A percentile compares a stretch with the other conserved stretches of the same genome.
phyloP scores from a whole-genome alignment of 225 moss, liverwort and hornwort genomes.

The Lunularia cruciata region DNA sequence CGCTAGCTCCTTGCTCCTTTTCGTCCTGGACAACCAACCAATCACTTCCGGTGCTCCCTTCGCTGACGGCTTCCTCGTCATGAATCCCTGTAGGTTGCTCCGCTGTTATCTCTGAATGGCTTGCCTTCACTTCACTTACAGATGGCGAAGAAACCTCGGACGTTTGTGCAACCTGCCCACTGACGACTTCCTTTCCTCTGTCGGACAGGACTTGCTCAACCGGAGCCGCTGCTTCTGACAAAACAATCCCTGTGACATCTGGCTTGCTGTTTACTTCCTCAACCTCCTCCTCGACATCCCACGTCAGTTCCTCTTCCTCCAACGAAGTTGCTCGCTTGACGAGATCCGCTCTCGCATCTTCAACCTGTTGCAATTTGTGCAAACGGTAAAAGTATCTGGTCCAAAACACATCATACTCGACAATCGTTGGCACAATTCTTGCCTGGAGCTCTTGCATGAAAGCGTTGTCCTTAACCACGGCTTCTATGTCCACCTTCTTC shows the following conservation, averaged over 20 bases:
- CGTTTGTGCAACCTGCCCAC: background rate
- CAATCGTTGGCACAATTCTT: slow-evolving; percentile 77
- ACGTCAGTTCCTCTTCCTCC: slow-evolving; percentile 80
- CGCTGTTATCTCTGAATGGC: slow-evolving; percentile 13
- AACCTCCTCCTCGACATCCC: slow-evolving; percentile 86
- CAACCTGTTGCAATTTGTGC: slow-evolving; percentile 81
- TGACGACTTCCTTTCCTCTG: slow-evolving; percentile 16
- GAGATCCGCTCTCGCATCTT: slow-evolving; percentile 85
- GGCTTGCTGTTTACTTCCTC: slow-evolving; percentile 41
- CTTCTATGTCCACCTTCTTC: slow-evolving; percentile 70
- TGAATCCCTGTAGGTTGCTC: slow-evolving; percentile 36
- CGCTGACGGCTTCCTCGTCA: slow-evolving; percentile 90
- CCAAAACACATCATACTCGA: slow-evolving; percentile 77
- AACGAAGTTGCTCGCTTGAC: slow-evolving; percentile 78
- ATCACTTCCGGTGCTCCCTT: slow-evolving; percentile 90
- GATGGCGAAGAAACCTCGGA: slow-evolving; percentile 27
- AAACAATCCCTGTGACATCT: slow-evolving; percentile 2
- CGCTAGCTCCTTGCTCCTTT: slow-evolving; percentile 47
- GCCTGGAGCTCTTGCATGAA: slow-evolving; percentile 93
- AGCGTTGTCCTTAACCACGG: slow-evolving; percentile 62
- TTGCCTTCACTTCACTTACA: slow-evolving; percentile 18
- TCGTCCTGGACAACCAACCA: slow-evolving; percentile 94
- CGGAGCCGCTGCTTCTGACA: slow-evolving; percentile 1
- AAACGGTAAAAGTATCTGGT: slow-evolving; percentile 89
- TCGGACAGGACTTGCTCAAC: slow-evolving; percentile 9